Percentiles rank a stretch among this genome's conserved stretches.
phyloP scores from a whole-genome alignment of 139 green algal genomes.

The Chlorella ohadii region DNA sequence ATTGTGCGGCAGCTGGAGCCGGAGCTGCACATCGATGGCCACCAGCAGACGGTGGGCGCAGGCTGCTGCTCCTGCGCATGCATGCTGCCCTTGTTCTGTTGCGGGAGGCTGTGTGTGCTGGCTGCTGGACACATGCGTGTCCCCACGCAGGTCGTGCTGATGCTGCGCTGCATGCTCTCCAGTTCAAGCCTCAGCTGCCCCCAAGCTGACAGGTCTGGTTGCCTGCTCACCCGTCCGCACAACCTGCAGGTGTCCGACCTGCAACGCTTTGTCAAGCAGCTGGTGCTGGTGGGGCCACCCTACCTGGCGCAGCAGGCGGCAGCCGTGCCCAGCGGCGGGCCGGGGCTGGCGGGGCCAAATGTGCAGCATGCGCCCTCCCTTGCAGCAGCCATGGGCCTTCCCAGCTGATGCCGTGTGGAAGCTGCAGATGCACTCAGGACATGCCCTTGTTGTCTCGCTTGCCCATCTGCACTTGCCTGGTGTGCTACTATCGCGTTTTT shows the following conservation, averaged over 20 bases:
- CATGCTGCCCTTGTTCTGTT: too few species aligned
- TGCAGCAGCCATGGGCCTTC: not conserved
- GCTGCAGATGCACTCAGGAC: too few species aligned
- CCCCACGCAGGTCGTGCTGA: too few species aligned
- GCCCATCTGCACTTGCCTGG: too few species aligned
- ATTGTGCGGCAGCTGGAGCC: conserved; percentile 87
- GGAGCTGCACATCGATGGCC: conserved; percentile 80
- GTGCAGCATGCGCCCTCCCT: conserved; percentile 22
- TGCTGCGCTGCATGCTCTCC: too few species aligned
- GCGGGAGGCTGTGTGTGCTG: too few species aligned
- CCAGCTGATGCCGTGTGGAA: too few species aligned
- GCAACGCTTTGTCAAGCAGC: conserved; percentile 33
- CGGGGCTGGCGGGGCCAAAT: not conserved
- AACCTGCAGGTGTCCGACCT: conserved; percentile 12
- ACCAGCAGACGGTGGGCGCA: conserved; percentile 55
- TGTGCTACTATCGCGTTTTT: too few species aligned
- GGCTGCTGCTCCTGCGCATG: too few species aligned
- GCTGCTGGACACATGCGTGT: too few species aligned
- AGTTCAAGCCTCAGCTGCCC: not conserved
- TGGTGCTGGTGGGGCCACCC: conserved; percentile 7
- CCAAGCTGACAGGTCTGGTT: not conserved
- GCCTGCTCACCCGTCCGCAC: not conserved
- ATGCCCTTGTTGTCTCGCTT: too few species aligned
- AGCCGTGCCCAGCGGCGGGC: not conserved
- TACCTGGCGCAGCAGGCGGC: not conserved